phyloP scores from a whole-genome alignment of 805 yeast genomes.

The Candida dendrica region DNA sequence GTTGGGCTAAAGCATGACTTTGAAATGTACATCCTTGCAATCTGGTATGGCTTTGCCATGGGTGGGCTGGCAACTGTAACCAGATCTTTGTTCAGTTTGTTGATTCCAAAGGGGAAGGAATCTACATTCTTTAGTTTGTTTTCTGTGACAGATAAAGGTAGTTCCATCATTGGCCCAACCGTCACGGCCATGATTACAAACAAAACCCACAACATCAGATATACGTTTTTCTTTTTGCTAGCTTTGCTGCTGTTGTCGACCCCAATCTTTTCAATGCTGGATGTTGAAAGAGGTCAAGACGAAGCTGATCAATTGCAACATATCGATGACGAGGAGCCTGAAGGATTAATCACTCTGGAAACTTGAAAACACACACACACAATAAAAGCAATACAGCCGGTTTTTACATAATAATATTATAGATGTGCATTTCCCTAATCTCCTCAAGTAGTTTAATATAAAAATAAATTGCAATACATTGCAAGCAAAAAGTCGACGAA shows the following conservation, averaged over 20 bases:
- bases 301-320: constrained; percentile 41
- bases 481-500: no score
- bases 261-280: constrained; percentile 47
- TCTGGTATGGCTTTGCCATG: constrained; percentile 69
- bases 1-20: constrained; percentile 56
- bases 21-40: constrained; percentile 64
- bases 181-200: constrained; percentile 69
- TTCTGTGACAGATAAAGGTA: constrained; percentile 75
- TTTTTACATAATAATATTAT: no score
- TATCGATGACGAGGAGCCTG: constrained; percentile 10
- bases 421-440: no score
- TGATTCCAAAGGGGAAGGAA: constrained; percentile 72
- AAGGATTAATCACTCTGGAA: background rate
- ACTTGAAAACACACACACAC: no score
- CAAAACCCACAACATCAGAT: constrained; percentile 64
- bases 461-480: no score
- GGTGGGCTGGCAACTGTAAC: constrained; percentile 71
- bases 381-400: no score
- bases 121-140: constrained; percentile 69
- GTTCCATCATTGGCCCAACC: constrained; percentile 67
- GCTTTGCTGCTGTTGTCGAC: constrained; percentile 45
- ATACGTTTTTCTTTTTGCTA: constrained; percentile 61
- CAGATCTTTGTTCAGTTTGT: constrained; percentile 57
- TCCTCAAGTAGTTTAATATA: no score
- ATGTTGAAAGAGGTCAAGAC: constrained; percentile 53